phyloP scores from a whole-genome alignment of 352 stramenopile genomes.

The Peronospora belbahrii region DNA sequence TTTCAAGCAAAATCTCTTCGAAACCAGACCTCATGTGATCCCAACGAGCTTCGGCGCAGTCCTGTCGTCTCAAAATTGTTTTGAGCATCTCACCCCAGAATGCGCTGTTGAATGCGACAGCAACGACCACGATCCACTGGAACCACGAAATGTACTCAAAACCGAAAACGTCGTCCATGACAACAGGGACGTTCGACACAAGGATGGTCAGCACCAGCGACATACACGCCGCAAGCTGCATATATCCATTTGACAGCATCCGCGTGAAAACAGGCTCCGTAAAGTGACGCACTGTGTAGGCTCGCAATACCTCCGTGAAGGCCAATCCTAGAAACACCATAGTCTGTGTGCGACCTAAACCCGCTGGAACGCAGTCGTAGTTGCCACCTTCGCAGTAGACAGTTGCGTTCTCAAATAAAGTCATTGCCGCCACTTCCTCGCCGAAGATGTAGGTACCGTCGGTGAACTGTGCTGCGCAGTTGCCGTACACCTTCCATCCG shows the following conservation, averaged over 20 bases:
- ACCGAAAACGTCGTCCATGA: constrained; percentile 57
- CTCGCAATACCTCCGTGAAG: constrained; percentile 69
- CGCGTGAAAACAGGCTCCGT: constrained; percentile 48
- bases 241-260: constrained; percentile 64
- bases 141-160: constrained; percentile 63
- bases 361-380: constrained; percentile 52
- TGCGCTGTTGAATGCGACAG: constrained; percentile 36
- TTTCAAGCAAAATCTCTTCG: constrained; percentile 53
- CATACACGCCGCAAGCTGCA: constrained; percentile 45
- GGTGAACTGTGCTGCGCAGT: constrained; percentile 33
- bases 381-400: constrained; percentile 49
- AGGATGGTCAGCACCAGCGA: constrained; percentile 50
- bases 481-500: constrained; percentile 50
- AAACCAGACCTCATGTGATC: constrained; percentile 41
- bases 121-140: constrained; percentile 39
- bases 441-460: constrained; percentile 53
- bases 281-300: constrained; percentile 72
- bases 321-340: constrained; percentile 66
- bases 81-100: constrained; percentile 61
- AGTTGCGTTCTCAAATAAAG: constrained; percentile 28
- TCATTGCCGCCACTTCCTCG: constrained; percentile 24
- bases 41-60: constrained; percentile 33
- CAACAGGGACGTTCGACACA: constrained; percentile 42
- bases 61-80: constrained; percentile 29
- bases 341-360: constrained; percentile 54